These are phyloP conservation scores for Boletus reticulatus DNA, from an alignment of 768 basidiomycete species.

Conservation along the genomic window DNA sequence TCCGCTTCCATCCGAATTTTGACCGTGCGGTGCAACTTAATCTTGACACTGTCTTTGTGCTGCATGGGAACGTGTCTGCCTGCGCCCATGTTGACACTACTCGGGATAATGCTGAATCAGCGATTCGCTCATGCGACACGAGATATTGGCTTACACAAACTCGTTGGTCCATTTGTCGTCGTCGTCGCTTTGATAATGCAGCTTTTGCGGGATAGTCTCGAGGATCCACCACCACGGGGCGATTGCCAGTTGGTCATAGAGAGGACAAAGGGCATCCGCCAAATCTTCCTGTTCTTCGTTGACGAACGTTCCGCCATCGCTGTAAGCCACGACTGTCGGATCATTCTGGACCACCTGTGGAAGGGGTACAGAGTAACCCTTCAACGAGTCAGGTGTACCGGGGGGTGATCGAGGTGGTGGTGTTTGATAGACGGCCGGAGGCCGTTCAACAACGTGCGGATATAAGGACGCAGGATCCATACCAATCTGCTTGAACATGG, in stretches of 20 bases:
- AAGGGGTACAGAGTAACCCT: conserved; percentile 5
- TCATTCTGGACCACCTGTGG: conserved; percentile 17
- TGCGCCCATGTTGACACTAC: conserved; percentile 38
- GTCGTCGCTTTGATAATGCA: conserved; percentile 27
- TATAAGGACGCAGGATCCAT: conserved; percentile 48
- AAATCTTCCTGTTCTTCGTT: conserved; percentile 65
- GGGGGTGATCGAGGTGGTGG: conserved; percentile 12
- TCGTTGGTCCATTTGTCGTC: conserved; percentile 13
- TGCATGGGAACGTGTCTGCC: conserved; percentile 44
- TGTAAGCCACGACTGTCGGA: conserved; percentile 15
- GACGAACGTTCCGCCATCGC: conserved; percentile 22
- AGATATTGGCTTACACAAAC: conserved; percentile 15
- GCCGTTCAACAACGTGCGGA: conserved; percentile 41
- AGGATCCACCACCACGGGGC: conserved; percentile 63
- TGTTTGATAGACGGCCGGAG: conserved; percentile 35
- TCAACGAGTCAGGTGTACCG: conserved; percentile 9
- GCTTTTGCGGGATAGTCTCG: conserved; percentile 46
- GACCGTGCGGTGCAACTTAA: conserved; percentile 50
- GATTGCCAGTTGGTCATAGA: conserved; percentile 53
- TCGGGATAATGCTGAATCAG: neutral
- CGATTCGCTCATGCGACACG: neutral
- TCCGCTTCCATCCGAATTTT: conserved; percentile 51
- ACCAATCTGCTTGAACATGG: conserved; percentile 41
- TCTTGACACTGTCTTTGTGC: conserved; percentile 31
- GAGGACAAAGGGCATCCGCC: conserved; percentile 48